phyloP scores from a whole-genome alignment of 176 grass and related monocot species.

The Oryza coarctata region DNA sequence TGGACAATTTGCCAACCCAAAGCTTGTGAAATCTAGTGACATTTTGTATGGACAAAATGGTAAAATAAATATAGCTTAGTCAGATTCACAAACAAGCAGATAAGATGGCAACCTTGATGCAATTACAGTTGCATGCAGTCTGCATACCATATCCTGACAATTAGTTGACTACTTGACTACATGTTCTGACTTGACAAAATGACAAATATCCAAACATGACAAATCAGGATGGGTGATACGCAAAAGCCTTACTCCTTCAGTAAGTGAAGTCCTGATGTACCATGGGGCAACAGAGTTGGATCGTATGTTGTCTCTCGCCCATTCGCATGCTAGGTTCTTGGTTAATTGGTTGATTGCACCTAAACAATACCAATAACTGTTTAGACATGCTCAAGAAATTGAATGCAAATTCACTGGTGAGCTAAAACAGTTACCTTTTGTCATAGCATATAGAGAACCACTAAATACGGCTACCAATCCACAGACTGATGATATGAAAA shows the following conservation, averaged over 20 bases:
- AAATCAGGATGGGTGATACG: not conserved
- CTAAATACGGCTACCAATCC: conserved; percentile 43
- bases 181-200: not conserved
- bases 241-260: conserved; percentile 41
- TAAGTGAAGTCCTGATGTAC: conserved; percentile 88
- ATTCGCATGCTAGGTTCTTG: conserved; percentile 89
- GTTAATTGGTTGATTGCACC: conserved; percentile 85
- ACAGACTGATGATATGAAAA: conserved; percentile 78
- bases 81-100: not conserved
- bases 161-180: not conserved
- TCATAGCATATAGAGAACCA: conserved; percentile 69
- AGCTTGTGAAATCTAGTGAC: not conserved
- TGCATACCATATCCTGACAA: not conserved
- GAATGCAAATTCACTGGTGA: not conserved
- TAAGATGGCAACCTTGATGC: not conserved
- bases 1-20: not conserved
- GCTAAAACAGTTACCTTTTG: conserved; percentile 59
- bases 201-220: not conserved
- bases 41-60: not conserved
- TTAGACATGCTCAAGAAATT: conserved; percentile 12
- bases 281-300: conserved; percentile 78
- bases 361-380: conserved; percentile 15
- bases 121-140: not conserved
- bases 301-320: conserved; percentile 87
- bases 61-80: not conserved